Evolutionary conservation across 139 green algal species (phyloP), one percentile per base, ranked within the genome.

Genomic region (Volvox africanus): DNA sequence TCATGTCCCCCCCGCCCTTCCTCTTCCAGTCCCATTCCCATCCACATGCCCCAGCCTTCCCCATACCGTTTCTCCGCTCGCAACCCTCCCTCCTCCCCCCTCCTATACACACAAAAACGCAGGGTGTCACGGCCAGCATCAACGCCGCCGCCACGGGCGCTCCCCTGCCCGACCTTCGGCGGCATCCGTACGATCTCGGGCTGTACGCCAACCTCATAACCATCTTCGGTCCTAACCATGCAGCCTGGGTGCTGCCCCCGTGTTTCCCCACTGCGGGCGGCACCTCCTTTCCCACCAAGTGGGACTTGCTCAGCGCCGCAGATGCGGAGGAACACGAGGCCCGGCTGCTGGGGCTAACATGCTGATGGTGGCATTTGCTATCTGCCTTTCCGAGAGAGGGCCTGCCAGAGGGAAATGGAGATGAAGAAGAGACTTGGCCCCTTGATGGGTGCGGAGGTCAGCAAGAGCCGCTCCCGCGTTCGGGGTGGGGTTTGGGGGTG

Each of bases 181-280:
- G 65, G n/a, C 83, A 93, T 71, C 91, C 91, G 3, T 93, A 93
- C 86, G 91, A 93, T 79, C 86, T 93, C 33, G 91, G 91, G 16
- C 32, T 89, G 3, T 91, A 90, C 71, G 61, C 33, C 55, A 93
- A 93, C 91, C 69, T 93, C 33, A 81, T 91, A 17, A 33, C 68
- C 55, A 85, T 87, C 44, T 77, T 91, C 1, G 91, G 91, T 2
- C 18, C n/a, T 35, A 89, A 88, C 44, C 90, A 79, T 13, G 76
- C 75, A 18, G 67, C 44, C 2, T 93, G 84, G 90, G 24, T 68
- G 14, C 9, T 79, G 62, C 90, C 85, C 17, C 84, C 84, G 19
- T 62, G n/a, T 18, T 16, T 11, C 20, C 80, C 77, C 44, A 90
- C 67, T 2, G 16, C 30, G 1, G 90, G 78, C 22, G 90, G 90